Percentiles rank a stretch among this genome's conserved stretches.
Conservation (phyloP, 2,329 filamentous ascomycete genomes). For the Colletotrichum lentis region DNA sequence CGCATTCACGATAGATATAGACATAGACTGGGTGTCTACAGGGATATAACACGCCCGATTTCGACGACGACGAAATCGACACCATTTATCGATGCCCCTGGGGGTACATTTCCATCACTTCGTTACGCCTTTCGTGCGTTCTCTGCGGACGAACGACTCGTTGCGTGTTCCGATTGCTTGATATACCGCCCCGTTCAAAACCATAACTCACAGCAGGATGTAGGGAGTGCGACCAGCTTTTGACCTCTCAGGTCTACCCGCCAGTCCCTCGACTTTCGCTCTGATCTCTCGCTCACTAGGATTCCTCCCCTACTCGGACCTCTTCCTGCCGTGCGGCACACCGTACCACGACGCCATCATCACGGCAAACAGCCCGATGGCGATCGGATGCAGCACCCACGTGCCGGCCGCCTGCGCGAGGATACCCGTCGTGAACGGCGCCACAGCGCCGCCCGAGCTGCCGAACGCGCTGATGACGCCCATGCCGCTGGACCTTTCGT, state of each 20-base stretch:
- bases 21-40: constrained; percentile 22
- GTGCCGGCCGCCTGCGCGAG: constrained; percentile 69
- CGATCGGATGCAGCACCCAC: constrained; percentile 72
- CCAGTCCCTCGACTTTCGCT: background rate
- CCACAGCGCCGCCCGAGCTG: constrained; percentile 72
- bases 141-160: no score
- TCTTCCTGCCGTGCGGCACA: constrained; percentile 66
- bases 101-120: background rate
- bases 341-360: constrained; percentile 73
- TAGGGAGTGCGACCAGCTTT: background rate
- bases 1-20: constrained; percentile 26
- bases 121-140: background rate
- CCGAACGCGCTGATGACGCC: constrained; percentile 75
- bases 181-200: no score
- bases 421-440: constrained; percentile 71
- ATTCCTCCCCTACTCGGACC: constrained; percentile 60
- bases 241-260: background rate
- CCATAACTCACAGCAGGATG: no score
- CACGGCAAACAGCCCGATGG: constrained; percentile 68
- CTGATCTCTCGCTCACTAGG: background rate
- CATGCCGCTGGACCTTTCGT: constrained; percentile 69
- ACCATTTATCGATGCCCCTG: background rate
- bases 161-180: no score
- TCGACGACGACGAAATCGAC: background rate
- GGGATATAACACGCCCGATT: constrained; percentile 13